Evolutionary conservation across 1,284 basidiomycete species (phyloP), one percentile per base, ranked within the genome.

Genomic region (Mycosarcoma maydis): DNA sequence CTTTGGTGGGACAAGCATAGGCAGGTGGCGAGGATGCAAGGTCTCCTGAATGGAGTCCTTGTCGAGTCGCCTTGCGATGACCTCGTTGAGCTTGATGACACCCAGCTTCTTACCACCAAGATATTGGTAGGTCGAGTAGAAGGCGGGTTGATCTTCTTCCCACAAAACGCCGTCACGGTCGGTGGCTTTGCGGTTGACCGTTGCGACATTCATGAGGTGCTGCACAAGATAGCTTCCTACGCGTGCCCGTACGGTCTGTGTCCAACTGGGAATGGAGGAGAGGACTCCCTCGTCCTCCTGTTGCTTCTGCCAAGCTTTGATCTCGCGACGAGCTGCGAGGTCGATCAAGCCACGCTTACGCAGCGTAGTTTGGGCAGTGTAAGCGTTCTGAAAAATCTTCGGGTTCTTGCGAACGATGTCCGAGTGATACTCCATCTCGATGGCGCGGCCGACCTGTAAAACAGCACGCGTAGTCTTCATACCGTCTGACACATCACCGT

Each of bases 71-170:
- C 90, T 87, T 2, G 89, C 86, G 10, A 98, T 89, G 2, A 86
- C 88, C 2, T 90, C 89, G 82, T 98, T 97, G 58, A 96, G 84
- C 79, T 89, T 89, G 80, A 98, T 90, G 33, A 98, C 89, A 33
- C 95, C 95, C 6, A 96, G 86, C 83, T 92, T 95, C 73, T 90
- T 89, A 0, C 95, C 94, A 17, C 92, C 88, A n/a, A 90, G 82
- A 79, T 96, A 97, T 83, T 98, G 94, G 80, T 97, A 97, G 3
- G 88, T 86, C 79, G 97, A 92, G 62, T 88, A 90, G 83, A 98
- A 95, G 0, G 94, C 95, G 0, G 92, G 91, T 75, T 98, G 95
- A 16, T 86, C 84, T 83, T 98, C 94, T 36, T 75, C 72, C 79
- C 80, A 77, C 33, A 76, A 36, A 19, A 71, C 42, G 46, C 79